Percentiles rank a stretch among this genome's conserved stretches.
phyloP scores from a whole-genome alignment of 805 yeast genomes.

The Candida arabinofermentans region DNA sequence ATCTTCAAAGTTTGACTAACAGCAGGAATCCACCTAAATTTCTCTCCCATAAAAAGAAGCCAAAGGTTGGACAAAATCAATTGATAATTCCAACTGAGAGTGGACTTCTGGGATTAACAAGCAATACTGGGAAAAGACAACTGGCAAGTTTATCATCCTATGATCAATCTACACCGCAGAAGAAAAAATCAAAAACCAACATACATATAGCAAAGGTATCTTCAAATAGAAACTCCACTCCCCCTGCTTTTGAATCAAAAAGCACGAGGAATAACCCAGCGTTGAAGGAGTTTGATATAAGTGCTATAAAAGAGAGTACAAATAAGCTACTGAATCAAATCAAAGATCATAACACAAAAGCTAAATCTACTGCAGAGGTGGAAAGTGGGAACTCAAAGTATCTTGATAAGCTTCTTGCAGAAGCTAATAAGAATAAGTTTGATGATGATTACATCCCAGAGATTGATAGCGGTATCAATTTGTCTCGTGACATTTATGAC shows the following conservation, averaged over 20 bases:
- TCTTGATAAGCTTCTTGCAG: conserved; percentile 15
- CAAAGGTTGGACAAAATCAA: not conserved
- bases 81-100: not conserved
- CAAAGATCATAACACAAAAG: conserved; percentile 7
- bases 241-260: too few relatives aligned
- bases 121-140: not conserved
- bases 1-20: not conserved
- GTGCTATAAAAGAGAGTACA: conserved; percentile 26
- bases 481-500: conserved; percentile 12
- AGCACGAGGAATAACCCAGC: too few relatives aligned
- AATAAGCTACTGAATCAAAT: conserved; percentile 29
- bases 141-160: not conserved
- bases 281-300: conserved; percentile 24
- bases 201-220: not conserved
- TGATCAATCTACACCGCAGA: not conserved
- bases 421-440: conserved; percentile 8
- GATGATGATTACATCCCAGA: not conserved
- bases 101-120: not conserved
- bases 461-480: not conserved
- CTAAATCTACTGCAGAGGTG: conserved; percentile 2
- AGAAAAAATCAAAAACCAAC: not conserved
- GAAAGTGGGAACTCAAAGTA: conserved; percentile 9
- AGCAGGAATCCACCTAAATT: not conserved
- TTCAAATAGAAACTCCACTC: too few relatives aligned
- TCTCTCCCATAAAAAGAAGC: not conserved